Evolutionary conservation across 2,329 filamentous ascomycete genomes (phyloP), one percentile per base, ranked within the genome.

Genomic region (Calonectria henricotiae): DNA sequence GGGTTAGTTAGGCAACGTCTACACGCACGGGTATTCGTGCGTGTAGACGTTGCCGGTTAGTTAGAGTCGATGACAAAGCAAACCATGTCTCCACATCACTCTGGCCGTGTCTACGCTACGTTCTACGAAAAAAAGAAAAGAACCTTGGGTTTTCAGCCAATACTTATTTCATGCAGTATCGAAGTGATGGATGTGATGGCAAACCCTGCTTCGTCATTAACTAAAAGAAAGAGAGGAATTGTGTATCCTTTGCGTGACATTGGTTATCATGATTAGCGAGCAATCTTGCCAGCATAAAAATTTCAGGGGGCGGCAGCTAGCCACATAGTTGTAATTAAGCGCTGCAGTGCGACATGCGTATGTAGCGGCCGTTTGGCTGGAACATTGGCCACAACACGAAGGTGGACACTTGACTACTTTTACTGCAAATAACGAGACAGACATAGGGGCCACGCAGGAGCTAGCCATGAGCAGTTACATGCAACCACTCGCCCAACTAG

Each of bases 11-110:
- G 20, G 20, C 20, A 20, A 20, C 20, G 20, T 20, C 20, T 20
- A 20, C 20, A 20, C 20, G 20, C 20, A 20, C 20, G 20, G 20
- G 1, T 20, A 20, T 20, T 20, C 20, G 20, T 20, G 20, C 20
- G 20, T 20, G 20, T 20, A 20, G 20, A 20, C 20, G 20, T 20
- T 20, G 20, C 20, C 20, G 20, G 20, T 20, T 20, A 20, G 20
- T 20, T 30, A 30, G 27, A 46, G 51, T 32, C 39, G 49, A 60
- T 66, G 46, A 66, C 51, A 60, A 66, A 66, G 63, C 63, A 66
- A 44, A 9, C 20, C 25, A 37, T 17, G 13, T 15, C 20, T n/a
- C 62, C 37, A 58, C 62, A 55, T 58, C 17, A 25, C 27, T n/a
- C 23, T 32, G 23, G 46, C 17, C 51, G 25, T 55, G n/a, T 55